Base-by-base conservation (phyloP, 371 early-diverging fungal genomes). In the Zychaea mexicana region DNA sequence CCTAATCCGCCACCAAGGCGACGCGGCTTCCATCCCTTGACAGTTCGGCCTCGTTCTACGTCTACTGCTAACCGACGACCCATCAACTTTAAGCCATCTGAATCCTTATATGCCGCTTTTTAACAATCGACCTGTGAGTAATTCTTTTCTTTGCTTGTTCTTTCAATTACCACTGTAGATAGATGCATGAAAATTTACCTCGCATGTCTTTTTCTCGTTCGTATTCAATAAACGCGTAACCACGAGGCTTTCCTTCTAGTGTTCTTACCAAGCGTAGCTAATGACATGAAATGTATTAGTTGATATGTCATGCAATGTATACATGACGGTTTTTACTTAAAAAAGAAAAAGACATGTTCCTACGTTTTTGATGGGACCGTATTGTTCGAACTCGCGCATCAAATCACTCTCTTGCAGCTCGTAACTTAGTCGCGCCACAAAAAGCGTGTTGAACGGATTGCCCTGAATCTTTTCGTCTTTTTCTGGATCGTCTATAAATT, bases 161-260 rank as follows among this genome's bases (percentile, higher is more conserved):
- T 6, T 0, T 12, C n/a, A 5, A 5, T 33, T 19, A 26, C 21
- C 49, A 28, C 45, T 45, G 12, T 5, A 45, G n/a, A 19, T 17
- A 45, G n/a, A 45, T 19, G 17, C 45, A 19, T 24, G 24, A 59
- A 10, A 15, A 28, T 30, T 66, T 76, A 88, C 88, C 87, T 66
- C 92, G 89, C 92, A 96, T 90, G 67, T 94, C 96, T 33, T 88
- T 84, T 78, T 98, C 98, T 59, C 92, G 83, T 68, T 94, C 96
- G 74, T 85, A 98, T 78, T 98, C 98, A 65, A 98, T 86, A 72
- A 98, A 98, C 1, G 96, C 98, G 70, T 97, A 98, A 42, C 97
- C 96, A 63, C 93, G 89, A 13, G 94, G 86, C 65, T 92, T 88
- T 3, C 87, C 85, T 28, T 83, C 75, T 65, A 71, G 61, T 55